Conservation (phyloP, 2,329 filamentous ascomycete species). For the Sordariomycetes sp. region DNA sequence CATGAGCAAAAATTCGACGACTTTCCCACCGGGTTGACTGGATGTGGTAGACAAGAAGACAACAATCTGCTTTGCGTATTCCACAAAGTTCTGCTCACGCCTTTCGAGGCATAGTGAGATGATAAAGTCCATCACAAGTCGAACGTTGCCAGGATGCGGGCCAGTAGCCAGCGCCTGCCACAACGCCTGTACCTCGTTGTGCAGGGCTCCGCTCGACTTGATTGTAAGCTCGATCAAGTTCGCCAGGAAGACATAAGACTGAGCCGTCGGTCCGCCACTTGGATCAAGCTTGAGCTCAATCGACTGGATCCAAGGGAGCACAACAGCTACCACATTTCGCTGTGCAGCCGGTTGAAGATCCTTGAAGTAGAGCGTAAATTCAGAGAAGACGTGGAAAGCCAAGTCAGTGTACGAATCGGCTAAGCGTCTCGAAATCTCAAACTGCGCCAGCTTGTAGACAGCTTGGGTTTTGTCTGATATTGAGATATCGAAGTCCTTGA, state of each 20-base stretch:
- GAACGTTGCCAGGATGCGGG: slow-evolving; percentile 86
- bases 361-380: slow-evolving; percentile 91
- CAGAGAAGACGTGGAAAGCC: slow-evolving; percentile 90
- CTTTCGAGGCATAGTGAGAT: slow-evolving; percentile 89
- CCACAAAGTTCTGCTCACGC: slow-evolving; percentile 94
- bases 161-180: slow-evolving; percentile 96
- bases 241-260: slow-evolving; percentile 88
- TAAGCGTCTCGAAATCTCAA: slow-evolving; percentile 86
- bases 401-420: slow-evolving; percentile 82
- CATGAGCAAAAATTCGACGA: slow-evolving; percentile 86
- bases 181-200: slow-evolving; percentile 93
- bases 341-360: slow-evolving; percentile 75
- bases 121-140: slow-evolving; percentile 91
- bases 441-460: slow-evolving; percentile 95
- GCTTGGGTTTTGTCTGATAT: slow-evolving; percentile 98
- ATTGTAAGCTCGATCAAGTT: slow-evolving; percentile 97
- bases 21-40: slow-evolving; percentile 69
- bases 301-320: slow-evolving; percentile 92
- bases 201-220: slow-evolving; percentile 75
- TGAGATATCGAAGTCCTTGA: slow-evolving; percentile 96
- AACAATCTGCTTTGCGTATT: slow-evolving; percentile 96
- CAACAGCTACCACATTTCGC: slow-evolving; percentile 86
- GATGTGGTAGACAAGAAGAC: slow-evolving; percentile 84
- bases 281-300: slow-evolving; percentile 89
- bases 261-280: slow-evolving; percentile 80